Percentiles rank a stretch among this genome's conserved stretches.
Evolutionary conservation across 2,329 filamentous ascomycete genomes (phyloP).

Genomic region (Stromatinia cepivora): DNA sequence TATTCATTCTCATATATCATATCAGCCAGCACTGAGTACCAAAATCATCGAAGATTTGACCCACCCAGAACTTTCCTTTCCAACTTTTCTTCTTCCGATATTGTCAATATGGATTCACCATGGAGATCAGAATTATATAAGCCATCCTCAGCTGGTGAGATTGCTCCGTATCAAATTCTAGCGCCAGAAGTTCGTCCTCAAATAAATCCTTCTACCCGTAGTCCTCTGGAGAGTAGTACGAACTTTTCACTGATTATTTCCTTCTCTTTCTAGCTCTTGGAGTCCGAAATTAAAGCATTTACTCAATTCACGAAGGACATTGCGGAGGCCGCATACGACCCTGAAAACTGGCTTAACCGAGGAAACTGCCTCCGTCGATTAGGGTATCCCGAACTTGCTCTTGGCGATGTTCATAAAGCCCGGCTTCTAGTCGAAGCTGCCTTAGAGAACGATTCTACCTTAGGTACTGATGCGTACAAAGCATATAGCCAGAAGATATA

Average conservation of each 20-base stretch:
- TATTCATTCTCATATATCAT: neutral
- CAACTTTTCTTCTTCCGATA: neutral
- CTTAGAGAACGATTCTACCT: conserved; percentile 25
- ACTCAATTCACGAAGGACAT: conserved; percentile 31
- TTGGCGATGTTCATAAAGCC: conserved; percentile 41
- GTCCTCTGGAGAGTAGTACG: neutral
- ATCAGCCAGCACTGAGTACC: neutral
- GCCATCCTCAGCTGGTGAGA: conserved; percentile 34
- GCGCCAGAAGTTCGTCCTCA: conserved; percentile 31
- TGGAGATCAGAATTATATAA: conserved; percentile 32
- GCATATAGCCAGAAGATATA: conserved; percentile 33
- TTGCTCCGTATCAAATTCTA: conserved; percentile 29
- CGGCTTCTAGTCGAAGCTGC: conserved; percentile 38
- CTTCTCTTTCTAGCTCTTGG: conserved; percentile 28
- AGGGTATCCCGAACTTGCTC: conserved; percentile 40
- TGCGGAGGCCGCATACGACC: conserved; percentile 34
- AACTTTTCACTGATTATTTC: conserved; percentile 25
- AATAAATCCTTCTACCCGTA: conserved; percentile 18
- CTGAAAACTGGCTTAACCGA: conserved; percentile 36
- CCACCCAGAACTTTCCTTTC: neutral
- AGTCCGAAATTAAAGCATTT: conserved; percentile 30
- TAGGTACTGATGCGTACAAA: conserved; percentile 37
- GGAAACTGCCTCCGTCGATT: conserved; percentile 35
- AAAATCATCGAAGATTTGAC: neutral
- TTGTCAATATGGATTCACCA: conserved; percentile 28